Conservation (phyloP, 306 rosid genomes). For the Vigna radiata region DNA sequence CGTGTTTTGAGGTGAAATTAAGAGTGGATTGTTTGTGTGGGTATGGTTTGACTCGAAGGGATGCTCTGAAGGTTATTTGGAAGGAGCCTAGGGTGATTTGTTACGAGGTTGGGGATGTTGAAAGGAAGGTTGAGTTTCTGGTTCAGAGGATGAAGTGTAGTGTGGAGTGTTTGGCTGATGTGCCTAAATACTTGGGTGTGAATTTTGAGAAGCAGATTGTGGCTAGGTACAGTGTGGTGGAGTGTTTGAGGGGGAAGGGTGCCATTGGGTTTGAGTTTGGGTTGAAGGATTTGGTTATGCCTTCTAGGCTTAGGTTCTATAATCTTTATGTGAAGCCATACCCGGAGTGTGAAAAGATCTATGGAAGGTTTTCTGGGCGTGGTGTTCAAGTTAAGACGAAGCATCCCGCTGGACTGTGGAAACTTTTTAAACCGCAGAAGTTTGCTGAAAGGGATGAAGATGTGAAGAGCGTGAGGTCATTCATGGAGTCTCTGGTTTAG, state of each 20-base stretch:
- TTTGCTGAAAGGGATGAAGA: constrained; percentile 60
- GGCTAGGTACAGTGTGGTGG: constrained; percentile 73
- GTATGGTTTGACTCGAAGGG: constrained; percentile 69
- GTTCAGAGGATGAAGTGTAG: constrained; percentile 61
- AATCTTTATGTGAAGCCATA: constrained; percentile 90
- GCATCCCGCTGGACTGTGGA: constrained; percentile 84
- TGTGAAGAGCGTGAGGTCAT: constrained; percentile 62
- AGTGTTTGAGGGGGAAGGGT: constrained; percentile 72
- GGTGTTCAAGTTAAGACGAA: constrained; percentile 50
- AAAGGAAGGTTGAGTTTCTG: constrained; percentile 77
- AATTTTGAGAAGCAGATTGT: constrained; percentile 87
- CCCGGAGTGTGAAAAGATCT: constrained; percentile 79
- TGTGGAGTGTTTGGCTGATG: constrained; percentile 69
- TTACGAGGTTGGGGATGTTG: constrained; percentile 64
- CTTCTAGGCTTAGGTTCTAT: constrained; percentile 80
- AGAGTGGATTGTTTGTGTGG: constrained; percentile 78
- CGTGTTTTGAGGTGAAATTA: constrained; percentile 76
- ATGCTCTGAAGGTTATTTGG: constrained; percentile 78
- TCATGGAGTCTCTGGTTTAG: constrained; percentile 67
- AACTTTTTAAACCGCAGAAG: constrained; percentile 68
- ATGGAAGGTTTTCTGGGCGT: constrained; percentile 57
- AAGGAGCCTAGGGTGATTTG: constrained; percentile 79
- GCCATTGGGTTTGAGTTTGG: constrained; percentile 72
- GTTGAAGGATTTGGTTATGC: constrained; percentile 73
- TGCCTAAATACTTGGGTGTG: constrained; percentile 80